Evolutionary conservation across 768 basidiomycete genomes (phyloP).

Genomic region (Phylloporus arenicola): DNA sequence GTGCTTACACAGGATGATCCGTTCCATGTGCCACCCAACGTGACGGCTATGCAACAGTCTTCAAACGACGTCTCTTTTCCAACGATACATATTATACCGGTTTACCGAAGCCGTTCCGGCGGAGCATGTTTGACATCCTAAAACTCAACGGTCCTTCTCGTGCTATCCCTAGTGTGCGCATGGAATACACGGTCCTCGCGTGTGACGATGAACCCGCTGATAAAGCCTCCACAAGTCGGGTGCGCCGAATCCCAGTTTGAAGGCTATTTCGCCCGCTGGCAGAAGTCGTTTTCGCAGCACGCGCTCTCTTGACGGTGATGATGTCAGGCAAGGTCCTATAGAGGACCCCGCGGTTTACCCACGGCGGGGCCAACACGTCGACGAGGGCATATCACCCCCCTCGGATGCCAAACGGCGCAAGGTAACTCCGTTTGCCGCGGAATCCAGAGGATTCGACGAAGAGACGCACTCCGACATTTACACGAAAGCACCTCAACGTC

Average conservation of each 20-base stretch:
- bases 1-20: slow-evolving; percentile 23
- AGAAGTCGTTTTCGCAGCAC: background rate
- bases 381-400: background rate
- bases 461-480: slow-evolving; percentile 9
- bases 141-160: slow-evolving; percentile 10
- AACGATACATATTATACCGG: slow-evolving; percentile 1
- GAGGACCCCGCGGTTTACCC: background rate
- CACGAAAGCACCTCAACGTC: slow-evolving; percentile 16
- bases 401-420: background rate
- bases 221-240: background rate
- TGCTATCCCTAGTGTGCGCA: background rate
- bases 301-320: slow-evolving; percentile 2
- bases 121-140: slow-evolving; percentile 21
- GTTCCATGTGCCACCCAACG: slow-evolving; percentile 9
- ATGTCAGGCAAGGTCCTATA: background rate
- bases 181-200: background rate
- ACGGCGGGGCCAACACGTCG: background rate
- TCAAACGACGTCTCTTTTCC: slow-evolving; percentile 1
- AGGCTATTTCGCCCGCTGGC: background rate
- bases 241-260: slow-evolving; percentile 1
- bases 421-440: slow-evolving; percentile 9
- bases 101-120: slow-evolving; percentile 16
- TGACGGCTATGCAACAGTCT: background rate
- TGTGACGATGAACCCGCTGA: background rate
- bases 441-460: background rate